Conservation (phyloP, 495 filamentous ascomycete species). For the Cairneyella variabilis region DNA sequence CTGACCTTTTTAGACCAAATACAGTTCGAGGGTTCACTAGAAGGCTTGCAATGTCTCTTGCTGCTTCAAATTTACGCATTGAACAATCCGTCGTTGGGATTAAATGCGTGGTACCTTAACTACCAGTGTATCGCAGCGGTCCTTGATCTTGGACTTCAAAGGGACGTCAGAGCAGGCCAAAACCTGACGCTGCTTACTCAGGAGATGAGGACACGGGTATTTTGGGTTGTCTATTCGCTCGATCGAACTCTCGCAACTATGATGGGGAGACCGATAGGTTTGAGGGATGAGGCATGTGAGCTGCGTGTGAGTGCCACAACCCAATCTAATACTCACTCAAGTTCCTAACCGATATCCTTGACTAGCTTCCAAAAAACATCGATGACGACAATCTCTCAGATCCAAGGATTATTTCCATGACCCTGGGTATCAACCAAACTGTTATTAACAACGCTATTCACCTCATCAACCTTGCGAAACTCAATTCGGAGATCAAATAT, state of each 20-base stretch:
- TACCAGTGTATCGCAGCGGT: constrained; percentile 44
- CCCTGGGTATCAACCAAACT: too few relatives aligned
- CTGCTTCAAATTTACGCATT: constrained; percentile 45
- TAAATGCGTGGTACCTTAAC: constrained; percentile 47
- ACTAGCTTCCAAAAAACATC: neutral
- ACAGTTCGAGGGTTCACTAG: constrained; percentile 35
- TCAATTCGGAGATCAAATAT: constrained; percentile 49
- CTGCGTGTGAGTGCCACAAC: constrained; percentile 33
- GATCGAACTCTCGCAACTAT: constrained; percentile 44
- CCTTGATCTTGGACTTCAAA: constrained; percentile 43
- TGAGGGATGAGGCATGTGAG: constrained; percentile 46
- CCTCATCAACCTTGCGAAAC: constrained; percentile 36
- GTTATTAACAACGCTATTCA: constrained; percentile 42
- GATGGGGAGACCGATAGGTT: constrained; percentile 47
- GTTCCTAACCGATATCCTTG: neutral
- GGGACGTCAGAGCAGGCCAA: constrained; percentile 34
- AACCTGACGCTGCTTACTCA: constrained; percentile 38
- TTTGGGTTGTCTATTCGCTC: constrained; percentile 45
- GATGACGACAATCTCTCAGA: neutral
- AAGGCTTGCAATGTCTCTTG: constrained; percentile 39
- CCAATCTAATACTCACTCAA: constrained; percentile 23
- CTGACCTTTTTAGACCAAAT: constrained; percentile 36
- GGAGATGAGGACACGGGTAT: constrained; percentile 45
- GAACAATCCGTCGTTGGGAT: constrained; percentile 39
- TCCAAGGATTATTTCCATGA: too few relatives aligned